phyloP scores from a whole-genome alignment of 306 rosid genomes.

The Rubus parviflorus region DNA sequence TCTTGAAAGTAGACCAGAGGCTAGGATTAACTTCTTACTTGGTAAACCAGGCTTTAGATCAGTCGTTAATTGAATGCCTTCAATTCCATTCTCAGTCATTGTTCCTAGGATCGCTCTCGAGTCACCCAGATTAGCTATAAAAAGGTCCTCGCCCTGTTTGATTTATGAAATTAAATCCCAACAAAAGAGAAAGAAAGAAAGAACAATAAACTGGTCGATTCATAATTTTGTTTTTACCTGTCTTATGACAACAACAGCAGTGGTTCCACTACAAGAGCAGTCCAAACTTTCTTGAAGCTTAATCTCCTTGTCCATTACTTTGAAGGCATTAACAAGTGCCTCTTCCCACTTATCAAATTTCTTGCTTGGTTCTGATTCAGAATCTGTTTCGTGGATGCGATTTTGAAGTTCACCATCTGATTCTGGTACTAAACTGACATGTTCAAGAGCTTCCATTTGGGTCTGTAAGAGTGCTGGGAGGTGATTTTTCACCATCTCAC shows the following conservation, averaged over 20 bases:
- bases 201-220: neutral
- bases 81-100: conserved; percentile 38
- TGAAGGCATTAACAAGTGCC: conserved; percentile 50
- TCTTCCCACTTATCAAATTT: conserved; percentile 43
- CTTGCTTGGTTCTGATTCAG: conserved; percentile 17
- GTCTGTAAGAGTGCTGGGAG: conserved; percentile 46
- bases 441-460: conserved; percentile 34
- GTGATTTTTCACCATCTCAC: conserved; percentile 47
- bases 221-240: conserved; percentile 36
- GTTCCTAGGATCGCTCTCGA: conserved; percentile 84
- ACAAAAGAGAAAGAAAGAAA: neutral
- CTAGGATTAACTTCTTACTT: conserved; percentile 35
- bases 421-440: conserved; percentile 6
- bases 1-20: neutral
- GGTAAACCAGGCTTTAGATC: conserved; percentile 75
- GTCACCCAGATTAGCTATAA: conserved; percentile 78
- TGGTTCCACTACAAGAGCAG: conserved; percentile 59
- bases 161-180: neutral
- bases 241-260: conserved; percentile 62
- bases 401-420: conserved; percentile 5
- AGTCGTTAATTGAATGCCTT: conserved; percentile 60
- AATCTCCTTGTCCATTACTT: conserved; percentile 68
- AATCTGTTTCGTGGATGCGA: neutral
- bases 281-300: conserved; percentile 59
- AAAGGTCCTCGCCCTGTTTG: conserved; percentile 57